Percentiles rank a stretch among this genome's conserved stretches.
phyloP scores from a whole-genome alignment of 192 early-diverging fungal genomes.

The Mortierella alpina region DNA sequence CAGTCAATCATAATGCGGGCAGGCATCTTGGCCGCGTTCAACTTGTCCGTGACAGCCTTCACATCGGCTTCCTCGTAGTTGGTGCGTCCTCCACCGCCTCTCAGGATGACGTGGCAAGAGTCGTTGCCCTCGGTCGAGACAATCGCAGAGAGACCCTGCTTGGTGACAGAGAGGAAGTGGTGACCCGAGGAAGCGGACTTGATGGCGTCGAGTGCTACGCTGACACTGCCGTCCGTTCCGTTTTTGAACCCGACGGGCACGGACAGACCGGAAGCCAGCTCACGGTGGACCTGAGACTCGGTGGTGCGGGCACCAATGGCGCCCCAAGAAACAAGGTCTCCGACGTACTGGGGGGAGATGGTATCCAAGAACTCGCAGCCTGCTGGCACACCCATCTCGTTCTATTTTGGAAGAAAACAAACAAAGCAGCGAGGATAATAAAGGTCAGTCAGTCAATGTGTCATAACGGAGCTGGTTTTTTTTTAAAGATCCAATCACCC shows the following conservation, averaged over 20 bases:
- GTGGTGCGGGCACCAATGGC: slow-evolving; percentile 88
- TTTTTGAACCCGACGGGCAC: slow-evolving; percentile 87
- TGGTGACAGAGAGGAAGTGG: slow-evolving; percentile 86
- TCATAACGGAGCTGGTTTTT: background rate
- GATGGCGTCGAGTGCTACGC: slow-evolving; percentile 93
- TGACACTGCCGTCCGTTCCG: slow-evolving; percentile 83
- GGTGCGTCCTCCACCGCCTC: slow-evolving; percentile 87
- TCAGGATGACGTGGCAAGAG: slow-evolving; percentile 92
- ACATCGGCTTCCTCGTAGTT: slow-evolving; percentile 89
- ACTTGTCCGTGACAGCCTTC: slow-evolving; percentile 62
- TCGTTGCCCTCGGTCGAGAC: slow-evolving; percentile 91
- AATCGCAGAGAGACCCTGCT: slow-evolving; percentile 86
- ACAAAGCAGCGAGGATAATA: background rate
- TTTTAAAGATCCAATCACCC: background rate
- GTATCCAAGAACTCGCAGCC: slow-evolving; percentile 86
- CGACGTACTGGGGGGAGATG: slow-evolving; percentile 85
- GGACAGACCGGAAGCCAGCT: slow-evolving; percentile 84
- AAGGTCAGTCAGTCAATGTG: background rate
- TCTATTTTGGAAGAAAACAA: slow-evolving; percentile 35
- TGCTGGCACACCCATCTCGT: slow-evolving; percentile 78
- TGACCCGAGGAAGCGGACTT: slow-evolving; percentile 82
- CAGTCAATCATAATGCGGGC: slow-evolving; percentile 92
- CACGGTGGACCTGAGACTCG: slow-evolving; percentile 86
- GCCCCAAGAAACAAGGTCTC: slow-evolving; percentile 81
- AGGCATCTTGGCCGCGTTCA: slow-evolving; percentile 69